Conservation (phyloP, 768 basidiomycete genomes). For the Suillus paluster region DNA sequence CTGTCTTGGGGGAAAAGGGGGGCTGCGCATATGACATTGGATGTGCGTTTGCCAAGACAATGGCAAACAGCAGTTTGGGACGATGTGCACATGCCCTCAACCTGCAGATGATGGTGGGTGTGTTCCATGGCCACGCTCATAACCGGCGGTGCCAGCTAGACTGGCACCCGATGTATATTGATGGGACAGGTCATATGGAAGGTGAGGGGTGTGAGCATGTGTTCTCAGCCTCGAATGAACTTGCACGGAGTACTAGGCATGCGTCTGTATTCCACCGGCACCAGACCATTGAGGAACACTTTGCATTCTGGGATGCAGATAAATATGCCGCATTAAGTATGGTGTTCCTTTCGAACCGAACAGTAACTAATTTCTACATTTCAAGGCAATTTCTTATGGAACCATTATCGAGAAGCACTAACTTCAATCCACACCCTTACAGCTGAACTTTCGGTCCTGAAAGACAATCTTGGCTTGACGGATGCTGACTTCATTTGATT, state of each 20-base stretch:
- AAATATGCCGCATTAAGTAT: conserved; percentile 28
- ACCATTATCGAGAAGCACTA: conserved; percentile 9
- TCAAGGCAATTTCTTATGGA: not conserved
- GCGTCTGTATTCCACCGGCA: conserved; percentile 1
- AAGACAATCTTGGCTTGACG: no score
- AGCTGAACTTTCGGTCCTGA: no score
- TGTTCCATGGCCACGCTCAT: conserved; percentile 29
- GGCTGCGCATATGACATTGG: conserved; percentile 30
- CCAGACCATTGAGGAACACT: conserved; percentile 21
- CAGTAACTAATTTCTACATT: no score
- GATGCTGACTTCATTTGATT: no score
- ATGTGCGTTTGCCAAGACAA: conserved; percentile 23
- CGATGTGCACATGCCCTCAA: not conserved
- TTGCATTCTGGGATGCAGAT: conserved; percentile 22
- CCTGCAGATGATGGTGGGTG: conserved; percentile 18
- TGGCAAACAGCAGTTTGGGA: conserved; percentile 18
- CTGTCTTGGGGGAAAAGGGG: conserved; percentile 20
- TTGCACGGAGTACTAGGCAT: conserved; percentile 9
- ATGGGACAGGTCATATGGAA: conserved; percentile 8
- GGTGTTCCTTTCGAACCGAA: no score
- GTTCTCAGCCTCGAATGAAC: conserved; percentile 9
- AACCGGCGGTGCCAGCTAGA: conserved; percentile 32
- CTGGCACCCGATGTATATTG: no score
- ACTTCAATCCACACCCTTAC: no score
- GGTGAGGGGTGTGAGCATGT: conserved; percentile 13